A percentile compares a stretch with the other conserved stretches of the same genome.
These are phyloP conservation scores for Rhizopogon roseolus DNA, from an alignment of 768 basidiomycete species.

Conservation along the genomic window DNA sequence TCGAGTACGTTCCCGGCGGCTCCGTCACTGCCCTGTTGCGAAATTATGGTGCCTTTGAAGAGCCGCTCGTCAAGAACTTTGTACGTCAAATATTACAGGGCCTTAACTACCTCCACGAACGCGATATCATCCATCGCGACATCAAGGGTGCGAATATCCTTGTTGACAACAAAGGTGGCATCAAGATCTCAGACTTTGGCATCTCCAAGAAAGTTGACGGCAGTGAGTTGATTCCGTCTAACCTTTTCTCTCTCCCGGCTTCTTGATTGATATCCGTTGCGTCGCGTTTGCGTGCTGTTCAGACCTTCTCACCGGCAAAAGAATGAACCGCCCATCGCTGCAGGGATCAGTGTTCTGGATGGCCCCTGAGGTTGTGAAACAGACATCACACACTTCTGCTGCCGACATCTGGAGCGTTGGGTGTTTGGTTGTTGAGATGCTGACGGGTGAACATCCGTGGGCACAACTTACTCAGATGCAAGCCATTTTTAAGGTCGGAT, in stretches of 20 bases:
- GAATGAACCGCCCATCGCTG: conserved; percentile 83
- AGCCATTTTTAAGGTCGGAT: conserved; percentile 88
- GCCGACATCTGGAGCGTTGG: conserved; percentile 98
- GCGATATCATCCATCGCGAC: conserved; percentile 98
- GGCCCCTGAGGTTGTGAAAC: conserved; percentile 98
- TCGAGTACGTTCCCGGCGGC: conserved; percentile 95
- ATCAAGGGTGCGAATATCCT: conserved; percentile 99
- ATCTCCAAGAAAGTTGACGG: conserved; percentile 97
- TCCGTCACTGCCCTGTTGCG: conserved; percentile 86
- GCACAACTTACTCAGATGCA: conserved; percentile 98
- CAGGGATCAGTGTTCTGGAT: conserved; percentile 99
- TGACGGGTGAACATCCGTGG: conserved; percentile 94
- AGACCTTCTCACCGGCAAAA: conserved; percentile 53
- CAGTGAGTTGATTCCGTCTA: conserved; percentile 51
- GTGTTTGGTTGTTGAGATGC: conserved; percentile 93
- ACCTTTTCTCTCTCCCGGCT: not conserved
- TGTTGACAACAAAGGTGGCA: conserved; percentile 95
- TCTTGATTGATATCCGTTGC: conserved; percentile 28
- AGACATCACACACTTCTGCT: conserved; percentile 85
- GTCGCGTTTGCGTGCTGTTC: not conserved
- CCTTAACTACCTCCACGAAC: conserved; percentile 91
- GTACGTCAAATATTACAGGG: conserved; percentile 89
- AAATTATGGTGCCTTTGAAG: conserved; percentile 94
- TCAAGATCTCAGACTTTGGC: conserved; percentile 96
- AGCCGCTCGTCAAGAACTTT: conserved; percentile 87